Conservation (phyloP, 148 eudicot genomes). For the Fagopyrum esculentum region DNA sequence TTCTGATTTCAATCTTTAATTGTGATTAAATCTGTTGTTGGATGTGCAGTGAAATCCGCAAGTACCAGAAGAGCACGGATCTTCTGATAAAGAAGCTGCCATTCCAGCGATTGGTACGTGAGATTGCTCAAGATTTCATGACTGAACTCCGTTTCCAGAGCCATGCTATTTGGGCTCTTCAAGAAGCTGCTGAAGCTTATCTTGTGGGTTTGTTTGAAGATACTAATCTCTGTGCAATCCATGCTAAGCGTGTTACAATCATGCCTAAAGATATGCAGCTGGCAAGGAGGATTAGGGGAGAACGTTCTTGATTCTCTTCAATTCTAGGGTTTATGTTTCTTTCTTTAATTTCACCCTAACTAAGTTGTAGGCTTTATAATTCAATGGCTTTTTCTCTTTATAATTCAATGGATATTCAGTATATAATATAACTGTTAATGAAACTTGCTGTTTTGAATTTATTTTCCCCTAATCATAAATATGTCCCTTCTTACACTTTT, state of each 20-base stretch:
- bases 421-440: no score
- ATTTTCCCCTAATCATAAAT: no score
- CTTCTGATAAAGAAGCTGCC: conserved; percentile 14
- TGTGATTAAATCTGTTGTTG: no score
- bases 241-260: conserved; percentile 14
- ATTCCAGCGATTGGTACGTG: conserved; percentile 14
- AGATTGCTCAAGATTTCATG: conserved; percentile 13
- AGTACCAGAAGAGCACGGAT: conserved; percentile 12
- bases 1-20: no score
- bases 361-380: no score
- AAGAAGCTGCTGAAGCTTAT: conserved; percentile 9
- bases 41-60: conserved; percentile 1
- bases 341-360: no score
- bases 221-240: conserved; percentile 14
- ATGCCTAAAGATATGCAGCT: conserved; percentile 14
- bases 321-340: no score
- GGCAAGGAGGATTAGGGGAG: conserved; percentile 14
- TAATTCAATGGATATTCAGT: no score
- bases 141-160: conserved; percentile 15
- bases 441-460: no score
- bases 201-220: conserved; percentile 14
- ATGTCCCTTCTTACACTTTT: no score
- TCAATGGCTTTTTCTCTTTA: no score
- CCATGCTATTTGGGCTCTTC: conserved; percentile 10
- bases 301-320: background rate